Conservation (phyloP, 352 stramenopile species). For the Pythium folliculosum region DNA sequence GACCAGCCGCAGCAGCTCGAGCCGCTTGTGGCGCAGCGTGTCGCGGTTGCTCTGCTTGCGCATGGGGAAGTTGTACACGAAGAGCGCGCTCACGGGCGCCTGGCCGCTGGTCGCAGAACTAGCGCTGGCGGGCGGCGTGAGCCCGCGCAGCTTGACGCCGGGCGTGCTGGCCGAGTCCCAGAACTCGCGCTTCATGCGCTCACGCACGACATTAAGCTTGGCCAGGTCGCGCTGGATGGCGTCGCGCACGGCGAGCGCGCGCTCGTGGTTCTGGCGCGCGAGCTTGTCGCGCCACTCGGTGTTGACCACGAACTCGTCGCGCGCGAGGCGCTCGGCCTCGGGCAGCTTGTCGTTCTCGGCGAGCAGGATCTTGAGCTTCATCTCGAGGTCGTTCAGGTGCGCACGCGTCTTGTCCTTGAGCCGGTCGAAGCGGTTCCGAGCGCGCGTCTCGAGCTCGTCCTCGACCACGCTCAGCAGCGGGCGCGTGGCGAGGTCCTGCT, state of each 20-base stretch:
- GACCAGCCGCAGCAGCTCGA: conserved; percentile 63
- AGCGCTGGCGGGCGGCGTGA: conserved; percentile 37
- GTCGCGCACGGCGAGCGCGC: conserved; percentile 61
- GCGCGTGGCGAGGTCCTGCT: conserved; percentile 40
- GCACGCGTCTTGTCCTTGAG: conserved; percentile 68
- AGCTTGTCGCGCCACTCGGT: conserved; percentile 66
- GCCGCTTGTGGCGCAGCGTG: conserved; percentile 45
- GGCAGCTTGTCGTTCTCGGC: conserved; percentile 68
- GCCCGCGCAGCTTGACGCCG: conserved; percentile 56
- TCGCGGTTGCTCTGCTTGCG: conserved; percentile 52
- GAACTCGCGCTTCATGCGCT: conserved; percentile 90
- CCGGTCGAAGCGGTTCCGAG: conserved; percentile 61
- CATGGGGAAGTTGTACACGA: conserved; percentile 87
- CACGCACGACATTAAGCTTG: conserved; percentile 74
- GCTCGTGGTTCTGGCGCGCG: conserved; percentile 47
- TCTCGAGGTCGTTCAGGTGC: conserved; percentile 62
- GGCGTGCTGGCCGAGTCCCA: conserved; percentile 85
- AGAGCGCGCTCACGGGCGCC: conserved; percentile 23
- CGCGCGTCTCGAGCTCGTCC: conserved; percentile 36
- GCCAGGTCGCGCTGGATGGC: conserved; percentile 72
- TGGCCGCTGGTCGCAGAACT: neutral
- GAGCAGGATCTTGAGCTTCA: conserved; percentile 68
- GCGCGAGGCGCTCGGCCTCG: conserved; percentile 65
- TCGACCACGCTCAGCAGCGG: conserved; percentile 46
- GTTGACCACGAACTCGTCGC: conserved; percentile 92